phyloP scores from a whole-genome alignment of 345 rosid genomes.

The Pistacia vera region DNA sequence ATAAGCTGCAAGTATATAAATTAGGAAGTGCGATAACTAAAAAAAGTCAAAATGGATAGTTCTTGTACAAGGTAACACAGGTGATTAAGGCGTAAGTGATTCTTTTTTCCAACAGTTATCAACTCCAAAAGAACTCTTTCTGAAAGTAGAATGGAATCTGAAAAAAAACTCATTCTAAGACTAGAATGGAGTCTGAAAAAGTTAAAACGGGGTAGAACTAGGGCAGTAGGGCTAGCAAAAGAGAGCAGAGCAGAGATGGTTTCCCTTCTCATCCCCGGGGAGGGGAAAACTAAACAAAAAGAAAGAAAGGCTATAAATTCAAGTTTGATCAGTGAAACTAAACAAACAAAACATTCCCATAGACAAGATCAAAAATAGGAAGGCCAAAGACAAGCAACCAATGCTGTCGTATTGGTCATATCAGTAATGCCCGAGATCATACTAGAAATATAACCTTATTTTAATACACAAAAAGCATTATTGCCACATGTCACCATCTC shows the following conservation, averaged over 20 bases:
- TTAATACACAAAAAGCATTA: too few relatives aligned
- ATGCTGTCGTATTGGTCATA: too few relatives aligned
- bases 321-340: neutral
- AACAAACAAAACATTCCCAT: neutral
- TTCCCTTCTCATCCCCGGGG: too few relatives aligned
- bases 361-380: neutral
- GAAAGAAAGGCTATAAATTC: too few relatives aligned
- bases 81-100: neutral
- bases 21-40: conserved; percentile 9
- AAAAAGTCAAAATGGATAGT: neutral
- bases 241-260: neutral
- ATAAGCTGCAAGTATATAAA: conserved; percentile 54
- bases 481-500: too few relatives aligned
- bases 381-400: neutral
- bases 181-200: neutral
- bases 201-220: neutral
- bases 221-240: neutral
- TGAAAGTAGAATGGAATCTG: too few relatives aligned
- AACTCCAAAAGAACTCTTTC: neutral
- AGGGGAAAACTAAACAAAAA: too few relatives aligned
- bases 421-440: too few relatives aligned
- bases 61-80: neutral
- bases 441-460: too few relatives aligned
- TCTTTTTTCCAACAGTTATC: neutral
- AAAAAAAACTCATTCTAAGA: neutral